These are phyloP conservation scores for Microbotryum silenes-acaulis DNA, from an alignment of 1,284 basidiomycete genomes.

Conservation along the genomic window DNA sequence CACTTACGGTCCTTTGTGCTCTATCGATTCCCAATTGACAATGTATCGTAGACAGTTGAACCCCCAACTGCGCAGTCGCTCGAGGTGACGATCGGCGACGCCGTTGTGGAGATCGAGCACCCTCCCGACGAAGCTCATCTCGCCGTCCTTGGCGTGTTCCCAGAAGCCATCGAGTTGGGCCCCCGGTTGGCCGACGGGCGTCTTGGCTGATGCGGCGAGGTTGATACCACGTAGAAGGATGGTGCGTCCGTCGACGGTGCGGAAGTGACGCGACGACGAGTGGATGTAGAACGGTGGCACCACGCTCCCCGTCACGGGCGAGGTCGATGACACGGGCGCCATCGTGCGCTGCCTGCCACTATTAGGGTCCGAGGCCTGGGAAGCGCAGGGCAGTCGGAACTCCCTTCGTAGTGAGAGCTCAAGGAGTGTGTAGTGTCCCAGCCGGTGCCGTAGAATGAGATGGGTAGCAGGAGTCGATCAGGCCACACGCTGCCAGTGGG, in stretches of 20 bases:
- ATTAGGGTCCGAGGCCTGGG: too few species aligned
- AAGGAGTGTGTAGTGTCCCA: too few species aligned
- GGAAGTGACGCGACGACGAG: conserved; percentile 58
- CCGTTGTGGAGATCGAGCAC: conserved; percentile 77
- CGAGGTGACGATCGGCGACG: conserved; percentile 78
- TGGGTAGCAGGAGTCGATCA: too few species aligned
- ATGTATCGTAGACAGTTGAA: conserved; percentile 90
- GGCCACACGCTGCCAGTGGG: too few species aligned
- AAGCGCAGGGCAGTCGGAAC: too few species aligned
- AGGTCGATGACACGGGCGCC: conserved; percentile 45
- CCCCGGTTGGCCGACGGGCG: conserved; percentile 63
- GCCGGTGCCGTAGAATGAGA: too few species aligned
- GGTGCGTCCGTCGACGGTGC: conserved; percentile 73
- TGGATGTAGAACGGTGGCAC: conserved; percentile 42
- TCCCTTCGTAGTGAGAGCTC: too few species aligned
- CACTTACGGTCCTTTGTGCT: conserved; percentile 87
- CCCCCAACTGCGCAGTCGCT: conserved; percentile 80
- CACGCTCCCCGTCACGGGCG: conserved; percentile 60
- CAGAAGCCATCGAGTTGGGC: conserved; percentile 71
- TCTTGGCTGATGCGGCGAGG: conserved; percentile 79
- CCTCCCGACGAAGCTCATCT: conserved; percentile 61
- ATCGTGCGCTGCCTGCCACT: conserved; percentile 21
- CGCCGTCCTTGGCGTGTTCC: conserved; percentile 70
- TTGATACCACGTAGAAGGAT: conserved; percentile 87
- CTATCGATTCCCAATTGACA: conserved; percentile 88